Base-by-base conservation (phyloP, 2,329 filamentous ascomycete genomes). In the Periconia digitata region DNA sequence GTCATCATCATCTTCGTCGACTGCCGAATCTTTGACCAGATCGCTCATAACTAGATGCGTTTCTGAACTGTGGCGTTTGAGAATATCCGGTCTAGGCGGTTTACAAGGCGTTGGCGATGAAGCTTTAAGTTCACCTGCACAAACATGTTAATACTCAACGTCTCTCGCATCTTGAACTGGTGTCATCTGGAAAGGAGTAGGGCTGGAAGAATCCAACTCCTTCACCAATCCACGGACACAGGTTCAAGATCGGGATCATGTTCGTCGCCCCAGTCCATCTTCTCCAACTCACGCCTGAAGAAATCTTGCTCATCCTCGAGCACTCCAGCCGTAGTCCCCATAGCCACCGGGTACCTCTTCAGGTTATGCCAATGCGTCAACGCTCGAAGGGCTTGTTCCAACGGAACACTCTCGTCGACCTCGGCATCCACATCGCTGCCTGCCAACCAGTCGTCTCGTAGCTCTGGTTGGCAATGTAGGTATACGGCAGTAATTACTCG, bases 401-500 rank as follows among this genome's bases (percentile, higher is more conserved):
- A 78, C 2, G 92, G 92, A 59, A 97, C 76, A 13, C 92, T 90
- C 67, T 95, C 90, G 64, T 97, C 94, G 1, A 97, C 91, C 59
- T 96, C 92, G 1, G 87, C 89, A 62, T 99, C 94, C 1, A 97
- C 85, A 66, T 96, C 92, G 51, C 87, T 88, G 5, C 92, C 92
- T 0, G 89, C 85, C 1, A 97, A 80, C 92, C 94, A 97, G 73
- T 96, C 94, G 66, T 99, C 94, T 23, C 92, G 82, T 39, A 99
- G 79, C 70, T 97, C 92, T 0, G 92, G 92, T 7, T 91, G 82
- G 66, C 92, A 96, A 73, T 96, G 90, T 41, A 99, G 79, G 71
- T 96, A 99, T 1, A 99, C 90, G 3, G 92, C 91, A 0, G 94
- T 99, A 66, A 99, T 99, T 64, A 97, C 92, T 46, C 92, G 89